A percentile compares a stretch with the other conserved stretches of the same genome.
These are phyloP conservation scores for Theobroma cacao DNA, from an alignment of 345 rosid species.

Conservation along the genomic window DNA sequence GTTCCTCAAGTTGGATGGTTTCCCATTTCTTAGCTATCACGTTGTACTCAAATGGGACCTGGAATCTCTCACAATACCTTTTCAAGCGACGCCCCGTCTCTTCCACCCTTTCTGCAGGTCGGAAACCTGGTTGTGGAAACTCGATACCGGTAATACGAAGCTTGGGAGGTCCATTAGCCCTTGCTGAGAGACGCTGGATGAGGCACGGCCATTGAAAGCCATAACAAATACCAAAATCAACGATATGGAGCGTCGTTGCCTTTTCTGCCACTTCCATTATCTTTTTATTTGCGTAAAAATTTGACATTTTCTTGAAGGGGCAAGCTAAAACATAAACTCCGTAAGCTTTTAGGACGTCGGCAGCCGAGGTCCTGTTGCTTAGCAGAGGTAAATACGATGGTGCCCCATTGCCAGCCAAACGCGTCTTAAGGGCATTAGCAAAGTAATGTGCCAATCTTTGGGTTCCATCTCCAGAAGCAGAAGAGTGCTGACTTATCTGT, in stretches of 20 bases:
- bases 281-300: conserved; percentile 36
- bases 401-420: conserved; percentile 26
- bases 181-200: conserved; percentile 46
- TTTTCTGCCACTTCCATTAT: conserved; percentile 33
- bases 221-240: conserved; percentile 52
- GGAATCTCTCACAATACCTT: conserved; percentile 38
- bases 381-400: conserved; percentile 11
- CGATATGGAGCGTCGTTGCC: conserved; percentile 41
- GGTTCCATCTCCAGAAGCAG: conserved; percentile 34
- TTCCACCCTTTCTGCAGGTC: conserved; percentile 50
- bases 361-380: conserved; percentile 12
- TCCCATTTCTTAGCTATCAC: conserved; percentile 62
- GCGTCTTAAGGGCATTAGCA: conserved; percentile 39
- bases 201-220: conserved; percentile 69
- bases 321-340: neutral
- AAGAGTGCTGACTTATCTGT: conserved; percentile 36
- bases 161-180: conserved; percentile 53
- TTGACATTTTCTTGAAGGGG: conserved; percentile 32
- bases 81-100: conserved; percentile 48
- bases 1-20: conserved; percentile 44
- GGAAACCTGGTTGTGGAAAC: conserved; percentile 52
- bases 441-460: conserved; percentile 41
- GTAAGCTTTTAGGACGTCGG: conserved; percentile 31
- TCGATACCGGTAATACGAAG: conserved; percentile 56
- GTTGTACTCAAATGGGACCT: conserved; percentile 52